These are phyloP conservation scores for Quercus berberidifolia DNA, from an alignment of 306 rosid genomes.

Conservation along the genomic window DNA sequence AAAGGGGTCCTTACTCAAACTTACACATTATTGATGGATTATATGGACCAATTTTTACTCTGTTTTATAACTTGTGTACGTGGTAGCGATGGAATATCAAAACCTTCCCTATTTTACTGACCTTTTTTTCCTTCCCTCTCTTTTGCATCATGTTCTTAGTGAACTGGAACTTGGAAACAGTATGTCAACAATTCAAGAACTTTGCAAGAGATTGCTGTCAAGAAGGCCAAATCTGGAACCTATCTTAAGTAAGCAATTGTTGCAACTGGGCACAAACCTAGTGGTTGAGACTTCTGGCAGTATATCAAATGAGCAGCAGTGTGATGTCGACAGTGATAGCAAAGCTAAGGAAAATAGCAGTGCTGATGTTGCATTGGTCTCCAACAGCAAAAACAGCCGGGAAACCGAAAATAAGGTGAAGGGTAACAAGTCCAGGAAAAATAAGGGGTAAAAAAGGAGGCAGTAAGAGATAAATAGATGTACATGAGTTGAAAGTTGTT, in stretches of 20 bases:
- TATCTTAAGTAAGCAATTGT: neutral
- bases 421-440: neutral
- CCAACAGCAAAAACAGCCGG: neutral
- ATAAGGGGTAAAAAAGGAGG: neutral
- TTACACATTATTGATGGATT: no score
- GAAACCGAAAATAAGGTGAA: neutral
- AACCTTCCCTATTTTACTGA: neutral
- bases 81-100: no score
- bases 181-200: neutral
- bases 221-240: slow-evolving; percentile 9
- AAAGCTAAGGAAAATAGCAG: neutral
- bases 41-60: no score
- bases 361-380: no score
- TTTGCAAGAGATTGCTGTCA: slow-evolving; percentile 11
- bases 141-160: neutral
- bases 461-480: neutral
- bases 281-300: neutral
- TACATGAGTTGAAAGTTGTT: no score
- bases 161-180: neutral
- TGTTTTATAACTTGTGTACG: neutral
- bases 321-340: neutral
- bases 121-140: neutral
- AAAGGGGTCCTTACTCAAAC: no score
- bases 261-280: neutral
- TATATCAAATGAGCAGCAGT: neutral